Base-by-base conservation (phyloP, 345 rosid species). In the Iberis pinnata region DNA sequence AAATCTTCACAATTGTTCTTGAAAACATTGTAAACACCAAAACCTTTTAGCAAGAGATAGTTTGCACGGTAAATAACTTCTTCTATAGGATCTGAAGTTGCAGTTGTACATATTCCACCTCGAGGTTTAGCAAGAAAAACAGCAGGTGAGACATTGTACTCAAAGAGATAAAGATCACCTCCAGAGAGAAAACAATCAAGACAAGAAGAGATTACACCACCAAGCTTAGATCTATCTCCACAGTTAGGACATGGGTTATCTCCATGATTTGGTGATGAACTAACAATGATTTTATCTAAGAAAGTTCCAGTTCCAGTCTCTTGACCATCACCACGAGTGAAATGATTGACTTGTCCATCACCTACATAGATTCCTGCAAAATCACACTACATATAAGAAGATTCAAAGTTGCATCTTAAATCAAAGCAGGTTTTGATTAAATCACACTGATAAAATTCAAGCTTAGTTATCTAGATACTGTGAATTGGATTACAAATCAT, bases 1-100 rank as follows among this genome's bases (percentile, higher is more conserved):
- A 84, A 84, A 65, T 84, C 94, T 71, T 84, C 94, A 16, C 94
- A 84, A 73, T 84, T 88, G 73, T 88, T 88, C 68, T 72, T 82
- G 76, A 84, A 84, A 33, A 79, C 65, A 62, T 79, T 24, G 70
- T 84, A 88, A 48, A 46, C 83, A 12, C 94, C 96, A 18, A 88
- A 84, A 22, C 94, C 95, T 37, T 88, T 80, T 41, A 63, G 72
- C 61, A 84, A 70, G 45, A 88, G 90, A 71, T 63, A 82, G n/a
- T 44, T 68, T 35, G 86, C 86, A 15, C 90, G 82, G 58, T 77
- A 73, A 53, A 80, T 68, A 39, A 73, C 86, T 43, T 80, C 78
- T 45, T 79, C 81, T 0, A 82, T 62, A 13, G 84, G 69, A 69
- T 84, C 95, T 5, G 90, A 74, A 18, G 65, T 0, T 19, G 86